Percentiles rank a stretch among this genome's conserved stretches.
phyloP scores from a whole-genome alignment of 176 grass and related monocot species.

The Paspalum vaginatum region DNA sequence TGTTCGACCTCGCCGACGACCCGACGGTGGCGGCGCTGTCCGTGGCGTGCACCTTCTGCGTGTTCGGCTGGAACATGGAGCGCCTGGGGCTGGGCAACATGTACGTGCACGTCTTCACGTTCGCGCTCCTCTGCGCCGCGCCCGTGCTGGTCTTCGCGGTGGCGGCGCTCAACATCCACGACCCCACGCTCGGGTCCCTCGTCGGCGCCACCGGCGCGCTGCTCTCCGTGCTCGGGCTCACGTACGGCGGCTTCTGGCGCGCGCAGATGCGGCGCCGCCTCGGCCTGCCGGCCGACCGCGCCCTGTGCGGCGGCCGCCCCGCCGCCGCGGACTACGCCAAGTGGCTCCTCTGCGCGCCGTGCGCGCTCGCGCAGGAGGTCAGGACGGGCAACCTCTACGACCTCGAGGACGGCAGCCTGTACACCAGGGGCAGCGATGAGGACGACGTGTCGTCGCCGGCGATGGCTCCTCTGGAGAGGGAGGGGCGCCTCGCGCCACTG shows the following conservation, averaged over 20 bases:
- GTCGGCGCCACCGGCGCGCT: constrained; percentile 48
- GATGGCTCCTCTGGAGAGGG: constrained; percentile 50
- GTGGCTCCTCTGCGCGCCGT: constrained; percentile 55
- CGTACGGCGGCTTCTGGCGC: constrained; percentile 63
- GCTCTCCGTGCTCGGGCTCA: constrained; percentile 53
- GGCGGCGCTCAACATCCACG: constrained; percentile 52
- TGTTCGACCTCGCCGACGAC: constrained; percentile 65
- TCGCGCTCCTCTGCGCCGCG: constrained; percentile 63
- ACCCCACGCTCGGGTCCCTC: constrained; percentile 31
- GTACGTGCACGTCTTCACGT: constrained; percentile 77
- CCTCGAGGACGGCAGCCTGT: constrained; percentile 40
- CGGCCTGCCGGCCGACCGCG: constrained; percentile 37
- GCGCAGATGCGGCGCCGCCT: constrained; percentile 45
- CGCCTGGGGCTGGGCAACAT: constrained; percentile 76
- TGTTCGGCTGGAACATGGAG: constrained; percentile 95
- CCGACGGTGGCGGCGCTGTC: constrained; percentile 52
- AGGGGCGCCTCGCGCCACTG: constrained; percentile 34
- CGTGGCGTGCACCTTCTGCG: constrained; percentile 62
- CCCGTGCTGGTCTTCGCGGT: constrained; percentile 67
- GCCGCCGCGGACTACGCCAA: constrained; percentile 43
- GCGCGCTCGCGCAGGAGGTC: constrained; percentile 75
- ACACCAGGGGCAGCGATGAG: neutral
- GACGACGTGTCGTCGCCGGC: neutral
- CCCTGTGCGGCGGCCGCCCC: constrained; percentile 24
- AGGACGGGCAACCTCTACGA: constrained; percentile 64